Base-by-base conservation (phyloP, 169 alveolate species). In the Plasmodium gonderi region DNA sequence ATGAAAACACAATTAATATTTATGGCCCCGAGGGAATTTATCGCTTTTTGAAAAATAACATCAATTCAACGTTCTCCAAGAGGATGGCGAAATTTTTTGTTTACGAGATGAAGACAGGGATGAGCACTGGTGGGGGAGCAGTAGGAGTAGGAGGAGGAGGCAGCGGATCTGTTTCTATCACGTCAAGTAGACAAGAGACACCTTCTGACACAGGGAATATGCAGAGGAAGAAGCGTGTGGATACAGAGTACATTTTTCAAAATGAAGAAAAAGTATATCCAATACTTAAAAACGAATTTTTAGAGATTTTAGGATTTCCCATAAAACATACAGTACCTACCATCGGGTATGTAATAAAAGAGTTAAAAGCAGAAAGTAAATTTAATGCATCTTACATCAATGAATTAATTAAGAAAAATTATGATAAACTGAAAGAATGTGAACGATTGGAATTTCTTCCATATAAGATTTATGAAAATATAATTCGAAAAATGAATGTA, bases 331-430 rank as follows among this genome's bases (percentile, higher is more conserved):
- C 95, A 6, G 95, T 96, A 47, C 97, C 97, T 4, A 96, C 97
- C 40, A 97, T 96, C 17, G 98, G 98, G 0, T 96, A 96, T 90
- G 96, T 96, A 36, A 79, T 96, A 38, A 91, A 95, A 79, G 97
- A 96, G 79, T 49, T 77, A 77, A 49, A 67, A 65, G 79, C 60
- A 8, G 45, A 91, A 36, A 91, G 94, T 44, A 94, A 94, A 54
- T 90, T 95, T n/a, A 83, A 91, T 64, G 94, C 96, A 9, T 90
- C 49, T 9, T 82, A 81, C 26, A 81, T 95, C 14, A 67, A 89
- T 44, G 92, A 91, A n/a, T 23, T 95, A 40, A 92, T 95, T 23
- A 91, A 76, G 38, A 89, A 78, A 38, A 95, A 95, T 81, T 68
- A 80, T 0, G 87, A 80, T 4, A 68, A 79, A 38, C 47, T 95